Evolutionary conservation across 805 yeast species (phyloP), one percentile per base, ranked within the genome.

Genomic region (Barnettozyma sucrosica): DNA sequence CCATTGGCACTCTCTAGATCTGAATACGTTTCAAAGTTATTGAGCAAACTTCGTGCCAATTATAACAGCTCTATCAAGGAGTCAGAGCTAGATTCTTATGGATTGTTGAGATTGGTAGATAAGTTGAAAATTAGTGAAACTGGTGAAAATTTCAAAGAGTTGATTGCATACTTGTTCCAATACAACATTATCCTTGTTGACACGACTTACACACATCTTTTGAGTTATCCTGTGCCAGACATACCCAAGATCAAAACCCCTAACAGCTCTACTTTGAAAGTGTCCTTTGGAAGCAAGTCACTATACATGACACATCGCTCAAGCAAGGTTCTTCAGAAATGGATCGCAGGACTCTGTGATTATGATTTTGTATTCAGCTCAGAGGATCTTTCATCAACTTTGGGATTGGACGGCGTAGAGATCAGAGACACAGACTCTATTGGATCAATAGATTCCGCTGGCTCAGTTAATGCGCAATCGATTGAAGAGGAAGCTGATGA

Each of bases 321-420:
- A 0, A 57, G 61, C 38, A 57, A 60, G 39, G 56, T 66, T 7
- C 52, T 69, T 32, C 67, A 69, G 53, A 70, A 70, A 55, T 71
- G 75, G 75, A 64, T 68, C 13, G 62, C 73, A 2, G 74, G 66
- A 0, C 44, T 71, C 9, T 59, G 71, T 36, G 66, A 69, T 46
- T 49, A 51, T 41, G 66, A 64, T 5, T 52, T 67, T 14, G 47
- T 50, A 7, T 67, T 69, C 45, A 52, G 62, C 45, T 58, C 63
- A 4, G 34, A 44, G 7, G 59, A 55, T 41, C 50, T 69, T 23
- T 63, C 70, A 3, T 65, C 68, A 2, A 63, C 68, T 1, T 44
- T 68, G 26, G 56, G 59, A n/a, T 39, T 48, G 23, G 10, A n/a
- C 11, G 43, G 41, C 20, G 7, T n/a, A n/a, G 34, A 16, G 53